These are phyloP conservation scores for Pichia sp. DNA, from an alignment of 1,139 yeast species.

Conservation along the genomic window DNA sequence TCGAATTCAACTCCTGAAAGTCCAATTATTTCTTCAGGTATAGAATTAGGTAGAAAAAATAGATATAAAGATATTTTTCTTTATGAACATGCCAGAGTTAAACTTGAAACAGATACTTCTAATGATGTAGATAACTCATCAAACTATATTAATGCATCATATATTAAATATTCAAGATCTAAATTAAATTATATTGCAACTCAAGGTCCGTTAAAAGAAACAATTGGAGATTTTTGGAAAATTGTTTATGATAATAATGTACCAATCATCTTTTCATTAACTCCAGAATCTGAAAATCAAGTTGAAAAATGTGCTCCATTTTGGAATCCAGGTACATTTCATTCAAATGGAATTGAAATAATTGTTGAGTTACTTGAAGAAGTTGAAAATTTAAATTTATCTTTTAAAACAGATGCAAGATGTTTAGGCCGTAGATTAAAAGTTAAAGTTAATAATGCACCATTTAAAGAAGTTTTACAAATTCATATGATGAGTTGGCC, in stretches of 20 bases:
- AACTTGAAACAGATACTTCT: constrained; percentile 29
- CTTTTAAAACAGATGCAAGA: not conserved
- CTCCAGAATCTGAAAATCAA: constrained; percentile 49
- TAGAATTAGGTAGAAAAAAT: constrained; percentile 51
- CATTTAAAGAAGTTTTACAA: constrained; percentile 38
- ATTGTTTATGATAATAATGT: constrained; percentile 39
- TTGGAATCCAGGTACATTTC: constrained; percentile 45
- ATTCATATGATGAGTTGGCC: constrained; percentile 49
- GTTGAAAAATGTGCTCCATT: constrained; percentile 50
- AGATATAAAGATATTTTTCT: constrained; percentile 51
- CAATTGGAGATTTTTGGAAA: constrained; percentile 56
- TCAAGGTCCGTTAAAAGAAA: constrained; percentile 50
- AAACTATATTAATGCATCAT: constrained; percentile 37
- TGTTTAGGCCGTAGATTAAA: constrained; percentile 32
- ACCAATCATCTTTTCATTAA: constrained; percentile 42
- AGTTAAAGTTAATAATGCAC: constrained; percentile 29
- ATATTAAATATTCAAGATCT: constrained; percentile 29
- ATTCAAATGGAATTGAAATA: constrained; percentile 35
- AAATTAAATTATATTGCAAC: constrained; percentile 43
- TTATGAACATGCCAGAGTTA: constrained; percentile 51
- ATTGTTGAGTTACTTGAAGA: constrained; percentile 30
- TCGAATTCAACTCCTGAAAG: constrained; percentile 13
- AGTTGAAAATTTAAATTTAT: constrained; percentile 17
- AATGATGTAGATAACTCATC: constrained; percentile 20
- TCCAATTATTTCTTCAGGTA: constrained; percentile 36